A percentile compares a stretch with the other conserved stretches of the same genome.
phyloP scores from a whole-genome alignment of 805 yeast species.

The Zygosaccharomyces siamensis region DNA sequence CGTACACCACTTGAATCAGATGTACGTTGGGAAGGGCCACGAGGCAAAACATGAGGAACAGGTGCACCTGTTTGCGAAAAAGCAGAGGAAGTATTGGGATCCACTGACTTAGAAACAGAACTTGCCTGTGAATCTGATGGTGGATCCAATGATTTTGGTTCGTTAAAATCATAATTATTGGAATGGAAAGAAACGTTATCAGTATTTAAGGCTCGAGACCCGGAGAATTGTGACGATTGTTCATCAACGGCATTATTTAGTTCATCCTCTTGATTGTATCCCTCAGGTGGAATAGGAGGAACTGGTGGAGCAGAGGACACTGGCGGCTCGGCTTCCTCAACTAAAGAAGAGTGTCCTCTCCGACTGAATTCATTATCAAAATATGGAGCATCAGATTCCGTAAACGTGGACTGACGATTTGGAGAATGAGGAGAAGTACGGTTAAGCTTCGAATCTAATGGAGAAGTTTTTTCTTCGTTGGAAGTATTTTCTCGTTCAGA shows the following conservation, averaged over 20 bases:
- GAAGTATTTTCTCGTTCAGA: background rate
- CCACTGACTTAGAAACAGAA: background rate
- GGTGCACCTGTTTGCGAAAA: background rate
- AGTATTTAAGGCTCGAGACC: background rate
- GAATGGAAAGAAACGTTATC: background rate
- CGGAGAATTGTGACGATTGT: background rate
- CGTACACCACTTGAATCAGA: background rate
- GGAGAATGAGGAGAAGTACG: background rate
- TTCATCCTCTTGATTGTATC: background rate
- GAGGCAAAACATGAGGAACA: background rate
- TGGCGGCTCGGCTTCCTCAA: slow-evolving; percentile 3
- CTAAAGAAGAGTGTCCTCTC: background rate
- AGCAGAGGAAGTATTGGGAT: background rate
- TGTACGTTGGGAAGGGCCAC: background rate
- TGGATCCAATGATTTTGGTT: background rate
- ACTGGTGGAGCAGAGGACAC: slow-evolving; percentile 18
- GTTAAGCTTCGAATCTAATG: background rate
- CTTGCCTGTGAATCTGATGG: background rate
- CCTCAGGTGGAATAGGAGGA: slow-evolving; percentile 10
- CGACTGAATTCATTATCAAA: background rate
- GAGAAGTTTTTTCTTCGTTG: background rate
- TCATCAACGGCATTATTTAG: background rate
- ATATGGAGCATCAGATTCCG: background rate
- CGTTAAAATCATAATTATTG: background rate
- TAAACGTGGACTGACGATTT: background rate